These are phyloP conservation scores for Scenedesmus sp. DNA, from an alignment of 163 green algal species.

Conservation along the genomic window DNA sequence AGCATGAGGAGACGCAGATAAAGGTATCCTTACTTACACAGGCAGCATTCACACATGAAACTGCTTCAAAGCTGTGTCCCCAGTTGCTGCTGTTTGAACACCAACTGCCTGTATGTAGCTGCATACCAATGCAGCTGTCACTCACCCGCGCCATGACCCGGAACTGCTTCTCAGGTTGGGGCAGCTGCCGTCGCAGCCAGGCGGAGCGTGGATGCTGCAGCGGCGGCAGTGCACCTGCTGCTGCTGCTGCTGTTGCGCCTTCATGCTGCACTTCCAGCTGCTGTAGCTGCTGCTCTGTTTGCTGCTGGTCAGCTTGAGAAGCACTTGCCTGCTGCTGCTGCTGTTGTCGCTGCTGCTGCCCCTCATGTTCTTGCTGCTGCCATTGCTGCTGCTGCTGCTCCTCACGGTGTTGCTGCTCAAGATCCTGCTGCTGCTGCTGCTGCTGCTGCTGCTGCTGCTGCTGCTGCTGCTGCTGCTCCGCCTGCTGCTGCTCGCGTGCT, in stretches of 20 bases:
- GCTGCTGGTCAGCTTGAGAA: background rate
- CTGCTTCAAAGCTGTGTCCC: too few relatives aligned
- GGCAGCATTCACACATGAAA: too few relatives aligned
- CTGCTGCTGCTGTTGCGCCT: slow-evolving; percentile 1
- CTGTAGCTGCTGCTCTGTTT: slow-evolving; percentile 18
- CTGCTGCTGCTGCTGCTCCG: background rate
- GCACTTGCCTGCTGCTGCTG: background rate
- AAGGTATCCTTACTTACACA: background rate
- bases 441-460: slow-evolving; percentile 25
- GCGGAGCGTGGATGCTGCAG: slow-evolving; percentile 61
- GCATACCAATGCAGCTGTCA: background rate
- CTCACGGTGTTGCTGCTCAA: background rate
- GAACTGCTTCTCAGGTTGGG: slow-evolving; percentile 58
- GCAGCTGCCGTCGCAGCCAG: slow-evolving; percentile 56
- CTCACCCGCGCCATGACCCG: slow-evolving; percentile 57
- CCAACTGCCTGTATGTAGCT: background rate
- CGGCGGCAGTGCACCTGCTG: slow-evolving; percentile 12
- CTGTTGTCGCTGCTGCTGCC: background rate
- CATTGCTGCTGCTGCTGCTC: background rate
- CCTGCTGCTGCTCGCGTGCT: background rate
- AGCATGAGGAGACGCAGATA: background rate
- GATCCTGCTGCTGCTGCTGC: slow-evolving; percentile 9
- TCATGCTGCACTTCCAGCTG: slow-evolving; percentile 18
- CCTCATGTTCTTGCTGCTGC: background rate
- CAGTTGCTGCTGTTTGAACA: background rate